Base-by-base conservation (phyloP, 176 grass and related monocot species). In the Oryza officinalis region DNA sequence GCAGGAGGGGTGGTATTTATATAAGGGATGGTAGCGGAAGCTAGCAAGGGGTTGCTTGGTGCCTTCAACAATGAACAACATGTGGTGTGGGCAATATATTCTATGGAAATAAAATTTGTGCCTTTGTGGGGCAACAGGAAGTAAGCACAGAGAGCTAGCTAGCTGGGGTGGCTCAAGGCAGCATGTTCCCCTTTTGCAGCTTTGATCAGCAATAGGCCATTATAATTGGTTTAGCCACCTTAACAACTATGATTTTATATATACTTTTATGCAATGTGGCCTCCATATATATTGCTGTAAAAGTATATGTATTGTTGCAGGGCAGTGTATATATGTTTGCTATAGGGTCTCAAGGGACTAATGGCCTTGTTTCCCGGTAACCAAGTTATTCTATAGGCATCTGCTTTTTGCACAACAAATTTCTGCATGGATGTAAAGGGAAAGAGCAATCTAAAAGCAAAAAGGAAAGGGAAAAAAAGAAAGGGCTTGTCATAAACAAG, bases 361-460 rank as follows among this genome's bases (percentile, higher is more conserved):
- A 85, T 69, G 31, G 63, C 77, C 63, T 5, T 82, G 27, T 82
- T 86, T 86, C 79, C 88, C 44, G 43, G 44, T 72, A 13, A 13
- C 59, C 72, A 77, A 81, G 83, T 72, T 78, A 78, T 88, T 84
- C 86, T 72, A 45, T 37, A 47, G 17, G 76, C 44, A 82, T 82
- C 67, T 85, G 54, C 83, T 72, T 78, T 77, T 81, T 67, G 50
- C 27, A 25, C 45, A 65, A 35, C 6, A 20, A 6, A 69, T 74
- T 43, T 76, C 12, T 76, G 71, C 71, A 17, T 81, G 63, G 49
- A 81, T 66, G 78, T 71, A 85, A 89, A 85, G 87, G 40, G 5
- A 63, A 89, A 89, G 13, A 23, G 20, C 6, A 31, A 63, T 81
- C 65, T 23, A 87, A 87, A 87, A 18, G 2, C 44, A 20, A 10